phyloP scores from a whole-genome alignment of 345 rosid genomes.

The Chamaenerion angustifolium region DNA sequence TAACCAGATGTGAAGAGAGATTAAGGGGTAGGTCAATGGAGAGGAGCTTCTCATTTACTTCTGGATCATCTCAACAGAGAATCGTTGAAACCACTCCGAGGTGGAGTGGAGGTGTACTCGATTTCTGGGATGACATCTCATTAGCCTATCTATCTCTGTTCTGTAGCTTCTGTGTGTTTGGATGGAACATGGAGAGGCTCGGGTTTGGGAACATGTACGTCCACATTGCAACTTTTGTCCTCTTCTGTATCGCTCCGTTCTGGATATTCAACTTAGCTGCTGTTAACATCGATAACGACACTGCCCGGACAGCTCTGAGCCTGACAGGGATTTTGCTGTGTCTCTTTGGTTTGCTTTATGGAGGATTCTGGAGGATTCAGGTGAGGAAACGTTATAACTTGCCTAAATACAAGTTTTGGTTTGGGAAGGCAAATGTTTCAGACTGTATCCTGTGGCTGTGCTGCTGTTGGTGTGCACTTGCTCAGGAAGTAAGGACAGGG shows the following conservation, averaged over 20 bases:
- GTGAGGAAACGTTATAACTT: conserved; percentile 73
- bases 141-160: conserved; percentile 70
- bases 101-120: conserved; percentile 87
- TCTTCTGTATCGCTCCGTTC: conserved; percentile 85
- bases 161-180: conserved; percentile 80
- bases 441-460: conserved; percentile 76
- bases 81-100: conserved; percentile 33
- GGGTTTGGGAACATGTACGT: conserved; percentile 97
- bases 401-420: conserved; percentile 68
- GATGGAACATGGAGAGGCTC: conserved; percentile 96
- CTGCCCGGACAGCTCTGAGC: conserved; percentile 46
- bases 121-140: conserved; percentile 81
- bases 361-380: conserved; percentile 97
- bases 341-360: conserved; percentile 68
- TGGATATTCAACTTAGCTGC: conserved; percentile 90
- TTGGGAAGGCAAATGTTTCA: conserved; percentile 29
- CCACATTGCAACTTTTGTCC: conserved; percentile 72
- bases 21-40: conserved; percentile 20
- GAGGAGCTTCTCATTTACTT: conserved; percentile 65
- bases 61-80: conserved; percentile 24
- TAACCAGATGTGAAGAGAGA: conserved; percentile 15
- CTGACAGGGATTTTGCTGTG: conserved; percentile 67
- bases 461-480: conserved; percentile 91
- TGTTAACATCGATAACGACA: conserved; percentile 51
- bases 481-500: conserved; percentile 83